Percentiles rank a stretch among this genome's conserved stretches.
Conservation (phyloP, 1,284 basidiomycete genomes). For the Ceraceosorus guamensis region DNA sequence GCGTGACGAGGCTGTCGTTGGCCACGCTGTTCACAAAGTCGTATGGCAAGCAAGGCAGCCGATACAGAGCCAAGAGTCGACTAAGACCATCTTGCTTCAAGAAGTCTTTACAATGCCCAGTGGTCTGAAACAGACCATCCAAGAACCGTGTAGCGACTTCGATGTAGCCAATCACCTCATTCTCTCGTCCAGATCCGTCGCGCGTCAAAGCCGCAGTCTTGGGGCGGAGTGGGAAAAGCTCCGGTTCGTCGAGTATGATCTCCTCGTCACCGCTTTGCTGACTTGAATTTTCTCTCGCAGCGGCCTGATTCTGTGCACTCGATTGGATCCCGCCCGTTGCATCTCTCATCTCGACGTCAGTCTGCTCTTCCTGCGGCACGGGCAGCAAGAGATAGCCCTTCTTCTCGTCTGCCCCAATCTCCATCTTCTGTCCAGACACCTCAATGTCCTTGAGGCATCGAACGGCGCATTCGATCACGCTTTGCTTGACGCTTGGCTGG, state of each 20-base stretch:
- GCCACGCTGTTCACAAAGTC: slow-evolving; percentile 76
- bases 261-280: slow-evolving; percentile 18
- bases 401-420: slow-evolving; percentile 4
- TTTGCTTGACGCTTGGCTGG: slow-evolving; percentile 75
- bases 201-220: slow-evolving; percentile 20
- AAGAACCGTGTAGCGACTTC: slow-evolving; percentile 52
- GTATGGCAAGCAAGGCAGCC: slow-evolving; percentile 78
- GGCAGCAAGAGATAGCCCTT: background rate
- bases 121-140: slow-evolving; percentile 85
- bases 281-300: too few relatives aligned
- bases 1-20: slow-evolving; percentile 75
- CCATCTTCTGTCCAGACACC: slow-evolving; percentile 59
- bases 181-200: slow-evolving; percentile 24
- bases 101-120: slow-evolving; percentile 81
- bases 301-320: background rate
- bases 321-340: background rate
- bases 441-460: slow-evolving; percentile 66
- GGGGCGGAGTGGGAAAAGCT: too few relatives aligned
- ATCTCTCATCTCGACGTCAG: background rate
- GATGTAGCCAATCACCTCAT: slow-evolving; percentile 34
- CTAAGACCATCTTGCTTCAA: slow-evolving; percentile 71
- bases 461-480: slow-evolving; percentile 70
- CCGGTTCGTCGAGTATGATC: slow-evolving; percentile 22
- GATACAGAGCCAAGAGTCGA: slow-evolving; percentile 67
- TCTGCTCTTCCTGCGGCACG: background rate